Percentiles rank a stretch among this genome's conserved stretches.
Evolutionary conservation across 176 grass and related monocot genomes (phyloP).

Genomic region (Aegilops longissima): DNA sequence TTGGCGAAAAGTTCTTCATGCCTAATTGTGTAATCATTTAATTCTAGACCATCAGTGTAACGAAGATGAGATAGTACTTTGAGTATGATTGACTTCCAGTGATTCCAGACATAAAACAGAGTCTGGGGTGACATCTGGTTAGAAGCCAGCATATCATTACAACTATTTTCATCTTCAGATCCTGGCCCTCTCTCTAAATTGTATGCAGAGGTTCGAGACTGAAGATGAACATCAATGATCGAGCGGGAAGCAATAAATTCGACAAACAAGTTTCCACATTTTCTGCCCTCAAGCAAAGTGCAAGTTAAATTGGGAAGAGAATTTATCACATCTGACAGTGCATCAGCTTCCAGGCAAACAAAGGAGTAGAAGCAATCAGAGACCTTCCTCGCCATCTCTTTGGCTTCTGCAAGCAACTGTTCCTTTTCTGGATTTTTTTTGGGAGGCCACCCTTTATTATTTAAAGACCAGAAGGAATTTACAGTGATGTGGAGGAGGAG

Average conservation of each 20-base stretch:
- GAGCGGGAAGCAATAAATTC: slow-evolving; percentile 45
- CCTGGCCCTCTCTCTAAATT: slow-evolving; percentile 27
- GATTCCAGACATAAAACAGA: slow-evolving; percentile 49
- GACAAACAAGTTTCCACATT: slow-evolving; percentile 33
- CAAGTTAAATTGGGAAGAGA: slow-evolving; percentile 28
- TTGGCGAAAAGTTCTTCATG: slow-evolving; percentile 52
- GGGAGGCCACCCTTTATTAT: slow-evolving; percentile 63
- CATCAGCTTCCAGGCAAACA: slow-evolving; percentile 46
- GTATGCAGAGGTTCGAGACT: slow-evolving; percentile 21
- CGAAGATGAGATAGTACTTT: slow-evolving; percentile 32
- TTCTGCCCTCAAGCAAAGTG: slow-evolving; percentile 37
- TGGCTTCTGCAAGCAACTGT: slow-evolving; percentile 44
- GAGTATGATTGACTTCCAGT: slow-evolving; percentile 44
- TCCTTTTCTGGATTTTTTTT: slow-evolving; percentile 53
- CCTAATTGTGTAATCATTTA: slow-evolving; percentile 1
- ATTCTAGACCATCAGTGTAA: background rate
- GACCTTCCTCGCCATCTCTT: slow-evolving; percentile 40
- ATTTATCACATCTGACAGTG: slow-evolving; percentile 42
- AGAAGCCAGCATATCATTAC: slow-evolving; percentile 31
- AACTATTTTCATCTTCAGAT: slow-evolving; percentile 9
- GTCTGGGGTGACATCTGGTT: slow-evolving; percentile 41
- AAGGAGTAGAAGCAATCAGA: slow-evolving; percentile 44
- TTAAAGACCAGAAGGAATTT: slow-evolving; percentile 52
- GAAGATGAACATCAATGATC: slow-evolving; percentile 64
- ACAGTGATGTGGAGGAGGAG: slow-evolving; percentile 45